A percentile compares a stretch with the other conserved stretches of the same genome.
Conservation (phyloP, 306 rosid species). For the Vigna angularis region DNA sequence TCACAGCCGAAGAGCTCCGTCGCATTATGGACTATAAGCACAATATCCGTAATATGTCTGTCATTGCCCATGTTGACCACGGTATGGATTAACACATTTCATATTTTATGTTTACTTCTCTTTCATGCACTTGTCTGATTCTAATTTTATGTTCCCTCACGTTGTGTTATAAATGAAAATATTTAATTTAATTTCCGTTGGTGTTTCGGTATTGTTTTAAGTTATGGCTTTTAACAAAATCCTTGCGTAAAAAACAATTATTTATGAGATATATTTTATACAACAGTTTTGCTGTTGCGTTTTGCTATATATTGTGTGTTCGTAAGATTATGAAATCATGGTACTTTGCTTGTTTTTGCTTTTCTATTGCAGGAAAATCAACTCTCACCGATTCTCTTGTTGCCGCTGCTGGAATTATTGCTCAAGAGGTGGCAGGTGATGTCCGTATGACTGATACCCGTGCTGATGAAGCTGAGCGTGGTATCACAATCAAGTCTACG, state of each 20-base stretch:
- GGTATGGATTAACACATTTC: slow-evolving; percentile 48
- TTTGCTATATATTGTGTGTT: neutral
- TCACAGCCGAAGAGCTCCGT: slow-evolving; percentile 88
- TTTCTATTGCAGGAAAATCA: slow-evolving; percentile 62
- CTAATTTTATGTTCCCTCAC: neutral
- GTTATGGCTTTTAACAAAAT: neutral
- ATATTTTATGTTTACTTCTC: neutral
- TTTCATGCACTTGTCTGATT: neutral
- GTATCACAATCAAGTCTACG: slow-evolving; percentile 90
- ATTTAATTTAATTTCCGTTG: neutral
- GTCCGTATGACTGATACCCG: slow-evolving; percentile 97
- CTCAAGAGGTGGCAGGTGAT: slow-evolving; percentile 93
- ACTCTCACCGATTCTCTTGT: slow-evolving; percentile 94
- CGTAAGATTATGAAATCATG: neutral
- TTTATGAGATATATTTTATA: too few species aligned
- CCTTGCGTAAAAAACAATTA: neutral
- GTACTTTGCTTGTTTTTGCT: neutral
- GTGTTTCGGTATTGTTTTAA: neutral
- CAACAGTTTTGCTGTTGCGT: neutral
- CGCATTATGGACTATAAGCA: slow-evolving; percentile 89
- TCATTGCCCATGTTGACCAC: slow-evolving; percentile 92
- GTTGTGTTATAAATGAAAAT: too few species aligned
- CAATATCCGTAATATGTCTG: slow-evolving; percentile 95
- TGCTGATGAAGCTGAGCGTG: slow-evolving; percentile 94
- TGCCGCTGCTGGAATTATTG: slow-evolving; percentile 97